Base-by-base conservation (phyloP, 2,329 filamentous ascomycete genomes). In the Fusarium floridanum region DNA sequence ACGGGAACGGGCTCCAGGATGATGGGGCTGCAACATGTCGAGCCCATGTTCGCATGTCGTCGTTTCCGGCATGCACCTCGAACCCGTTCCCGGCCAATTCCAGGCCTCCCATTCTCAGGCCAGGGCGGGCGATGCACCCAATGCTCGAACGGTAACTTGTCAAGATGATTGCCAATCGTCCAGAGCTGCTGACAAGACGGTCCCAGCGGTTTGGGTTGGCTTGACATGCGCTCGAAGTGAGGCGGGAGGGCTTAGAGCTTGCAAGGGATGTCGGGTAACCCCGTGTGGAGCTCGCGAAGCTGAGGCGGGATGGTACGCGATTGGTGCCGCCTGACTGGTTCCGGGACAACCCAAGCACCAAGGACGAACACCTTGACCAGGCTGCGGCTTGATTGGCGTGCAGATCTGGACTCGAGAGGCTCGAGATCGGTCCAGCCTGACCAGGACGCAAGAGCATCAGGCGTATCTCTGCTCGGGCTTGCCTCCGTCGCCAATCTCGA, bases 261-360 rank as follows among this genome's bases (percentile, higher is more conserved):
- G 74, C 75, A 78, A 76, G 75, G 74, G 75, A 79, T 72, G 66
- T 76, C 77, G 77, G 77, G 77, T 78, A 77, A 76, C 73, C 74
- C 74, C 77, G 76, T 74, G 77, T 76, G 77, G 77, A 77, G 73
- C 69, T 60, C 22, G 57, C 60, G 55, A 68, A 74, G 73, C 75
- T 70, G 67, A 76, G 74, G 73, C 77, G 77, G 77, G 75, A 79
- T 70, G 61, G 73, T 70, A 77, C 76, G 77, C 75, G 77, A 79
- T 79, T 79, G 77, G 77, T 79, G 76, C 77, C 77, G 64, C 60
- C 71, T 73, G 75, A 76, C 73, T 77, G 77, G 77, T 79, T 79
- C 77, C 61, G 74, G 75, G 66, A 71, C 68, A 50, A 59, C 43
- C 53, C 68, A 75, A 68, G 61, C 67, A 55, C 55, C 68, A 75